phyloP scores from a whole-genome alignment of 1,139 yeast genomes.

The Lodderomyces beijingensis region DNA sequence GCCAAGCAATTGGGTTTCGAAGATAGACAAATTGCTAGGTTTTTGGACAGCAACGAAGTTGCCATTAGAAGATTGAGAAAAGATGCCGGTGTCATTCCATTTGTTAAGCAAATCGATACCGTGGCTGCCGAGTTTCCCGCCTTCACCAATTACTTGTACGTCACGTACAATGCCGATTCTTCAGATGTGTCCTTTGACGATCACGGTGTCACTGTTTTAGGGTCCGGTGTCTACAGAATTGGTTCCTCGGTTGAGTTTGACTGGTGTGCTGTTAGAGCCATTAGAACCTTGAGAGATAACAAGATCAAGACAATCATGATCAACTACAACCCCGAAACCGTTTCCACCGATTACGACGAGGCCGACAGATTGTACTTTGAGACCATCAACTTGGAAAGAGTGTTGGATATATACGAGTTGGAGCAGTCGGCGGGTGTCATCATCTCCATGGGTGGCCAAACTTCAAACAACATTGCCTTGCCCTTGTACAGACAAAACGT shows the following conservation, averaged over 20 bases:
- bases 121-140: conserved; percentile 99
- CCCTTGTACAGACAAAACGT: conserved; percentile 92
- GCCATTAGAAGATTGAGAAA: conserved; percentile 89
- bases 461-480: conserved; percentile 94
- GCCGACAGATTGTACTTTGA: conserved; percentile 97
- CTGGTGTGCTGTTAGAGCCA: conserved; percentile 96
- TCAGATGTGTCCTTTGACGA: conserved; percentile 83
- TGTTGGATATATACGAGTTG: conserved; percentile 89
- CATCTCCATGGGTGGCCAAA: conserved; percentile 98
- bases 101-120: conserved; percentile 96
- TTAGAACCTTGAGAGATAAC: conserved; percentile 85
- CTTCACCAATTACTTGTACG: conserved; percentile 87
- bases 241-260: conserved; percentile 95
- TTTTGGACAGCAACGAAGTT: conserved; percentile 85
- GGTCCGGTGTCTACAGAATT: conserved; percentile 92
- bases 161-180: conserved; percentile 91
- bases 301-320: conserved; percentile 93
- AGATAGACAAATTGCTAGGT: conserved; percentile 93
- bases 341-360: conserved; percentile 96
- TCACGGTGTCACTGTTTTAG: conserved; percentile 84
- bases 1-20: conserved; percentile 98
- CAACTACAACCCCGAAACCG: conserved; percentile 98
- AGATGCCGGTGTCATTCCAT: conserved; percentile 84
- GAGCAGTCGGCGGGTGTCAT: conserved; percentile 92
- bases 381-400: conserved; percentile 91